phyloP scores from a whole-genome alignment of 2,329 filamentous ascomycete genomes.

The Tothia fuscella region DNA sequence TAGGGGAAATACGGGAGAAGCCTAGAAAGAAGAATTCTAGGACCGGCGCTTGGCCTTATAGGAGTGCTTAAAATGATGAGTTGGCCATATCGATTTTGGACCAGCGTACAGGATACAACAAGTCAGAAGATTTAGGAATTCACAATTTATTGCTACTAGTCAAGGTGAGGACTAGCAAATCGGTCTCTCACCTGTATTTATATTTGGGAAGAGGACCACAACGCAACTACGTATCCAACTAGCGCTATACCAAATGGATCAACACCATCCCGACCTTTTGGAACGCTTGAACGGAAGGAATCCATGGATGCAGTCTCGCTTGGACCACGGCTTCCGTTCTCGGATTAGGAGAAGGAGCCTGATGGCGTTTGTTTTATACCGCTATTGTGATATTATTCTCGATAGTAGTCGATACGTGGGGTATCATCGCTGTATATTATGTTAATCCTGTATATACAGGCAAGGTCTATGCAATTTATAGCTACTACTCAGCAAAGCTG shows the following conservation, averaged over 20 bases:
- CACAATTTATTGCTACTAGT: too few species aligned
- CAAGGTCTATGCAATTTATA: background rate
- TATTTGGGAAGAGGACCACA: too few species aligned
- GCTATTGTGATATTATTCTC: background rate
- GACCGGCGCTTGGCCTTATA: background rate
- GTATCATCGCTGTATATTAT: background rate
- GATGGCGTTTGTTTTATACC: background rate
- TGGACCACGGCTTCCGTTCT: background rate
- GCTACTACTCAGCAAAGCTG: background rate
- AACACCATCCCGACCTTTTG: background rate
- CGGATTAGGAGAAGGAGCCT: background rate
- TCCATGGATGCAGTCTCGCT: background rate
- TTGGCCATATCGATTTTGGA: too few species aligned
- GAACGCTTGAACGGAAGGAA: background rate
- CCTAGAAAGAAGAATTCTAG: slow-evolving; percentile 2
- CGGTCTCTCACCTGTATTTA: too few species aligned
- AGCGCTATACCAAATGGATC: background rate
- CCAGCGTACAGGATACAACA: too few species aligned
- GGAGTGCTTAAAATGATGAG: background rate
- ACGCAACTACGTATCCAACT: too few species aligned
- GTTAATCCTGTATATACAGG: background rate
- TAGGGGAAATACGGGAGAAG: slow-evolving; percentile 1
- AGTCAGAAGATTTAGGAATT: too few species aligned
- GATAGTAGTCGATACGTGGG: background rate
- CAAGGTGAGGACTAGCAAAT: too few species aligned